Evolutionary conservation across 495 filamentous ascomycete genomes (phyloP), one percentile per base, ranked within the genome.

Genomic region (Tuber borchii): DNA sequence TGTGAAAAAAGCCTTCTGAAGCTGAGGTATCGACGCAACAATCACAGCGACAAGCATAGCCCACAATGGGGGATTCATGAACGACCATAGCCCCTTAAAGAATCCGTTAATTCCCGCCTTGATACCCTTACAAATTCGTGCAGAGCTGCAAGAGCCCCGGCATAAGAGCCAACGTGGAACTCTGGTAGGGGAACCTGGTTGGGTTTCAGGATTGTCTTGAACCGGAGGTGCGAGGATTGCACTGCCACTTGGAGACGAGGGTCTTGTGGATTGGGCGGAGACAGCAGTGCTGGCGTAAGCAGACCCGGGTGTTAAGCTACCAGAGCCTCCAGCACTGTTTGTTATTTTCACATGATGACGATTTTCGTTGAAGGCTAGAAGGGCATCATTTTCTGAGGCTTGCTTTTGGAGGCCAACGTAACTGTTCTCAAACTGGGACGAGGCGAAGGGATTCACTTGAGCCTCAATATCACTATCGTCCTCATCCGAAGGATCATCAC

Each of bases 21-120:
- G 87, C 2, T 86, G 83, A 0, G 95, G 96, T n/a, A 97, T 88
- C 3, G 93, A 97, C 42, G 96, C 95, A 8, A 98, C 91, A 74
- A 97, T 83, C 74, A 98, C 91, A 26, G 96, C 92, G 31, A 89
- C 85, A 2, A 98, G 86, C 95, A 99, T 98, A 16, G 95, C 95
- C 93, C 94, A 98, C 1, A 99, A 89, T 0, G 95, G 96, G 9
- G 95, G 95, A 84, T 98, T 99, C 95, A 99, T 98, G 84, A 97
- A 95, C 48, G 91, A 91, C 92, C 92, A 94, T 14, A 92, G 77
- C 45, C 93, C 93, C 51, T 83, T 78, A 72, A 88, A 82, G 80
- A 95, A 91, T 19, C 86, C 86, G n/a, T 81, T 51, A 73, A 85
- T 45, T 42, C 84, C 85, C 43, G 78, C 83, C 48, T 84, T 83